Evolutionary conservation across 345 rosid species (phyloP).

Genomic region (Durio zibethinus): DNA sequence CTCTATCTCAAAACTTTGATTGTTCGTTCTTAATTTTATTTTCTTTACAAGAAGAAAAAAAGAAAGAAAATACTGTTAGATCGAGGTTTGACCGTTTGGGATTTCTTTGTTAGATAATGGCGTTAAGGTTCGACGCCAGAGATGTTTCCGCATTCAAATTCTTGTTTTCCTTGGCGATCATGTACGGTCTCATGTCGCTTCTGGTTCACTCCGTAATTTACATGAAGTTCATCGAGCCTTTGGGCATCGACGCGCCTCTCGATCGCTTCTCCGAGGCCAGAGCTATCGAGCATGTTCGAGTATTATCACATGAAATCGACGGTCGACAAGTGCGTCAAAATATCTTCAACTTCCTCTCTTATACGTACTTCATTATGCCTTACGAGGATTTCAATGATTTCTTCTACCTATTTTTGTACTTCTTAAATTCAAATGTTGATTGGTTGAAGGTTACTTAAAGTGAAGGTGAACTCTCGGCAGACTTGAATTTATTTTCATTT

Average conservation of each 20-base stretch:
- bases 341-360: not conserved
- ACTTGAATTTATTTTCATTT: not conserved
- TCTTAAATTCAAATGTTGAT: not conserved
- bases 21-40: not conserved
- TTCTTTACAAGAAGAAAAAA: not conserved
- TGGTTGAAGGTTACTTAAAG: not conserved
- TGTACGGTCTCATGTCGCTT: conserved; percentile 65
- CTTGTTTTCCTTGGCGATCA: conserved; percentile 42
- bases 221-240: conserved; percentile 64
- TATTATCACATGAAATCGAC: conserved; percentile 60
- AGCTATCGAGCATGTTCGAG: conserved; percentile 83
- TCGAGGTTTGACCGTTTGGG: not conserved
- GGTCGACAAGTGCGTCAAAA: conserved; percentile 74
- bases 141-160: conserved; percentile 66
- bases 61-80: not conserved
- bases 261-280: conserved; percentile 93
- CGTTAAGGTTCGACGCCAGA: conserved; percentile 43
- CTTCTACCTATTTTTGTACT: not conserved
- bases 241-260: conserved; percentile 71
- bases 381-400: not conserved
- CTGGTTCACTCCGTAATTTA: conserved; percentile 55
- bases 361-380: not conserved
- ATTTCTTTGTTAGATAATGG: conserved; percentile 35
- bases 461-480: not conserved
- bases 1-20: not conserved